phyloP scores from a whole-genome alignment of 176 grass and related monocot species.

The Microstegium vimineum region DNA sequence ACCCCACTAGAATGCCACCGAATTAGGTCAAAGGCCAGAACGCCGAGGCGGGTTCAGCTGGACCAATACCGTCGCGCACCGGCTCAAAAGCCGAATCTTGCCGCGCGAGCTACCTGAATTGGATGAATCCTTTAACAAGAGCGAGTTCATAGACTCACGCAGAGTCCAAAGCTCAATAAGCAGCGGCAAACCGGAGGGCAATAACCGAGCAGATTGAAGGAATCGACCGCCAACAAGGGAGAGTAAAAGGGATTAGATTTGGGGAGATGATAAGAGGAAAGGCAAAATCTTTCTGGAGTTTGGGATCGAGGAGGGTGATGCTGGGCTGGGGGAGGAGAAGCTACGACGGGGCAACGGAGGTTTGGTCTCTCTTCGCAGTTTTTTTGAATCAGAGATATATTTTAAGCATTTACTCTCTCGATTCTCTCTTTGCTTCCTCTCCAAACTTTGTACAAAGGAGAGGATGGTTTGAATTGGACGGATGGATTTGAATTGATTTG shows the following conservation, averaged over 20 bases:
- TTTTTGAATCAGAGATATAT: slow-evolving; percentile 44
- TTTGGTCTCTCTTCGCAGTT: slow-evolving; percentile 32
- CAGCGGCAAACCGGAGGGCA: slow-evolving; percentile 12
- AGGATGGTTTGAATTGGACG: background rate
- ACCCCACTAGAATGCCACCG: slow-evolving; percentile 25
- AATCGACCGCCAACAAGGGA: slow-evolving; percentile 20
- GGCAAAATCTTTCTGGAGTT: slow-evolving; percentile 30
- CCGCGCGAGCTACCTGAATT: slow-evolving; percentile 9
- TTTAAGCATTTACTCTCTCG: too few species aligned
- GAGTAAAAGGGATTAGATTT: background rate
- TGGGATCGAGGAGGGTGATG: slow-evolving; percentile 24
- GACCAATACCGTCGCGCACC: background rate
- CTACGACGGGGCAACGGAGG: slow-evolving; percentile 27
- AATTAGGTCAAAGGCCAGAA: slow-evolving; percentile 32
- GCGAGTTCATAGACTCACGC: slow-evolving; percentile 6
- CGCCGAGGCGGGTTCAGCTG: slow-evolving; percentile 1
- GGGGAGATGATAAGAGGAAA: slow-evolving; percentile 9
- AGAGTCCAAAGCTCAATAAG: slow-evolving; percentile 10
- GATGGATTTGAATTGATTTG: background rate
- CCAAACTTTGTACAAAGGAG: background rate
- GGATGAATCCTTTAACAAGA: background rate
- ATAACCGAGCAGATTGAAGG: background rate
- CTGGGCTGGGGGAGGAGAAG: slow-evolving; percentile 26
- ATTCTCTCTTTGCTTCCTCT: background rate
- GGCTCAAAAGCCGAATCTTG: slow-evolving; percentile 24